Base-by-base conservation (phyloP, 2,329 filamentous ascomycete species). In the Neofusicoccum laricinum region DNA sequence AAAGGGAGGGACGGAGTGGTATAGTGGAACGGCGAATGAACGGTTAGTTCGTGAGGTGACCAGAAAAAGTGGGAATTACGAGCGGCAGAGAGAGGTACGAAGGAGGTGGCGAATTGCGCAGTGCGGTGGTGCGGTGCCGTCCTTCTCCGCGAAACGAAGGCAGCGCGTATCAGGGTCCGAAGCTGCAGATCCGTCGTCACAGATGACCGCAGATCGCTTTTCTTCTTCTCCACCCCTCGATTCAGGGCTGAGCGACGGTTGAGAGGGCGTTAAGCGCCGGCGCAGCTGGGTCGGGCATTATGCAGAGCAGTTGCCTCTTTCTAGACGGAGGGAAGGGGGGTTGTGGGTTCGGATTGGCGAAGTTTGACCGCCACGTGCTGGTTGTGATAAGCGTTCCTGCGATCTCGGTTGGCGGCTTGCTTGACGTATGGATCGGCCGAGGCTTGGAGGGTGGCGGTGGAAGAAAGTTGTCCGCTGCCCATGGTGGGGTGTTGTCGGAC, bases 331-430 rank as follows among this genome's bases (percentile, higher is more conserved):
- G n/a, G 11, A 17, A 17, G 15, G 41, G 51, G 32, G 32, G 8
- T 21, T 30, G 25, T 30, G 25, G 25, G 7, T 30, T 30, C 25
- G 17, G 38, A 15, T 30, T 25, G 51, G 21, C 25, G 21, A 14
- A 14, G 25, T 30, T 25, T n/a, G 40, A 19, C 19, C 53, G 25
- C 38, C 53, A 57, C 38, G 53, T 57, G 53, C 53, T 30, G 19
- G 53, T 32, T 15, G 38, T 43, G 53, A 57, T 57, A 43, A 38
- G 53, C 53, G 38, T 43, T 41, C 53, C 53, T 57, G 53, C 53
- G 51, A 55, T 55, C 51, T 55, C 51, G 51, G 17, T 55, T 55
- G 51, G 34, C 51, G 2, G 15, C 17, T 10, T 14, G 10, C 36
- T 55, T 40, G 51, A 55, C 51, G 12, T 25, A 40, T 55, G 17